Conservation (phyloP, 78 protist species). For the Neovahlkampfia damariscottae region DNA sequence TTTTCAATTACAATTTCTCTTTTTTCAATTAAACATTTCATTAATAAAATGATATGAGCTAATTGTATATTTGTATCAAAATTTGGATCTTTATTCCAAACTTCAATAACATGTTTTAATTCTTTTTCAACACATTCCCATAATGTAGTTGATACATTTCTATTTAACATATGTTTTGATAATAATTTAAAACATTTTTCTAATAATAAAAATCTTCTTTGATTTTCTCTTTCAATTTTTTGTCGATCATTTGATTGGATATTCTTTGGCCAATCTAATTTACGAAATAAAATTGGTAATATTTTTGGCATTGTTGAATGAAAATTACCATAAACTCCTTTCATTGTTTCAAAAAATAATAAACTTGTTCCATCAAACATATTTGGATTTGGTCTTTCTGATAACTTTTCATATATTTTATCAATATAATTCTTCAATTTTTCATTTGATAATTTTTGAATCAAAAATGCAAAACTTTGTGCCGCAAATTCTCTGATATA, state of each 20-base stretch:
- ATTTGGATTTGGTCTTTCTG: not conserved
- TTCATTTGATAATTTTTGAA: not conserved
- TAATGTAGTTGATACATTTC: not conserved
- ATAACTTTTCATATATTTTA: not conserved
- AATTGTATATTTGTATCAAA: too few relatives aligned
- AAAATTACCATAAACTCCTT: not conserved
- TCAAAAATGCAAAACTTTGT: not conserved
- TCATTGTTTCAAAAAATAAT: not conserved
- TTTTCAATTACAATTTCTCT: too few relatives aligned
- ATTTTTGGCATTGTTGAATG: not conserved
- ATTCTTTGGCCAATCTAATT: not conserved
- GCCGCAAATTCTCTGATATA: not conserved
- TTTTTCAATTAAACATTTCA: too few relatives aligned
- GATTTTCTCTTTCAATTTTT: not conserved
- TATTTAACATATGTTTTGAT: not conserved
- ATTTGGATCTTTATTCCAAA: not conserved
- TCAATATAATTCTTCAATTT: not conserved
- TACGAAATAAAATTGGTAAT: not conserved
- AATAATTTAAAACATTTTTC: not conserved
- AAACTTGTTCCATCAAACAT: not conserved
- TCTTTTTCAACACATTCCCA: not conserved
- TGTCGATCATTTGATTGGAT: not conserved
- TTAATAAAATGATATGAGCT: too few relatives aligned
- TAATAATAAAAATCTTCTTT: not conserved
- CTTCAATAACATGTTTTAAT: not conserved